A percentile compares a stretch with the other conserved stretches of the same genome.
Conservation (phyloP, 2,329 filamentous ascomycete genomes). For the Cladosporium sp. region DNA sequence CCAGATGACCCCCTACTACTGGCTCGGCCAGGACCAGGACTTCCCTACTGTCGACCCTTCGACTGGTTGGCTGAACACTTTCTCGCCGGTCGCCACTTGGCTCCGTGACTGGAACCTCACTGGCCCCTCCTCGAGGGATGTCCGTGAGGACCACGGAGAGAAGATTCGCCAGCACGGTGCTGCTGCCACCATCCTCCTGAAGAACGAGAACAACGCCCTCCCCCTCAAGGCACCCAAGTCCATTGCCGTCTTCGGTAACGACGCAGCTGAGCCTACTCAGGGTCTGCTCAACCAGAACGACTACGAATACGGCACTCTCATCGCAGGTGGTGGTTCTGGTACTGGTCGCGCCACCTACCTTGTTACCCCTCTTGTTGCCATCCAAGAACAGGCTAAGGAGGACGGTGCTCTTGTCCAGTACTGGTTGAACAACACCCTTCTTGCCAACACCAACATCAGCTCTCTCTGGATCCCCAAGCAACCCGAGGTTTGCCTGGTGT, state of each 20-base stretch:
- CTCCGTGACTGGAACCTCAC: constrained; percentile 50
- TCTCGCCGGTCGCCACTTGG: constrained; percentile 51
- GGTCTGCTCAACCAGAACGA: constrained; percentile 13
- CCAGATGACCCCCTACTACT: constrained; percentile 54
- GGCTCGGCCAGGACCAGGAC: constrained; percentile 22
- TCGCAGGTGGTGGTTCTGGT: constrained; percentile 44
- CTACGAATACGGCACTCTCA: constrained; percentile 42
- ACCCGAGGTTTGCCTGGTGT: constrained; percentile 51
- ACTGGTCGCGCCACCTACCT: constrained; percentile 42
- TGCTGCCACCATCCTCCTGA: constrained; percentile 58
- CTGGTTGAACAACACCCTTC: constrained; percentile 19
- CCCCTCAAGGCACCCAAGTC: constrained; percentile 53
- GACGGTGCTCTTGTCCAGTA: constrained; percentile 29
- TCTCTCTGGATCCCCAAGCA: constrained; percentile 16
- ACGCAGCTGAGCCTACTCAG: constrained; percentile 25
- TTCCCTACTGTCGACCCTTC: constrained; percentile 47
- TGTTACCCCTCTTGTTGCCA: constrained; percentile 44
- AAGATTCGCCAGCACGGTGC: constrained; percentile 36
- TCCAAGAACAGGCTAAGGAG: constrained; percentile 34
- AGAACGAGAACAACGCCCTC: constrained; percentile 57
- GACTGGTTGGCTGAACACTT: constrained; percentile 47
- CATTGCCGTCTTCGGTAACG: constrained; percentile 49
- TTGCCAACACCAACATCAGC: constrained; percentile 33
- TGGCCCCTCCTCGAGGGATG: constrained; percentile 54
- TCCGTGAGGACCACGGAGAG: constrained; percentile 58